phyloP scores from a whole-genome alignment of 2,329 filamentous ascomycete species.

The Lachnellula subtilissima region DNA sequence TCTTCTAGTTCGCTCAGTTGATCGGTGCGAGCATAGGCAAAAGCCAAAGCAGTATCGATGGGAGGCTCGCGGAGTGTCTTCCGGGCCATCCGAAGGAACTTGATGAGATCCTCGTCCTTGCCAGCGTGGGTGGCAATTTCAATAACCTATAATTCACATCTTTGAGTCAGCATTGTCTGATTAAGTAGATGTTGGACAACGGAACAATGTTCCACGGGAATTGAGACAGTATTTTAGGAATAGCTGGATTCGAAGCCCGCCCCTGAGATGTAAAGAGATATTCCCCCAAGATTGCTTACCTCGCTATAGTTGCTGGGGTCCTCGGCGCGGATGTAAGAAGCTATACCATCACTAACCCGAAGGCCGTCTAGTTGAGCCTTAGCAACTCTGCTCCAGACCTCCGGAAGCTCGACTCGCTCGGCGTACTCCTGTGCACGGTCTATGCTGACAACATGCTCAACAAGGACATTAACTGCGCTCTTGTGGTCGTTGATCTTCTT shows the following conservation, averaged over 20 bases:
- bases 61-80: conserved; percentile 92
- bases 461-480: conserved; percentile 83
- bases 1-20: conserved; percentile 92
- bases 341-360: conserved; percentile 85
- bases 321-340: conserved; percentile 93
- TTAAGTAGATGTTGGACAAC: too few species aligned
- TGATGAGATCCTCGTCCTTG: conserved; percentile 96
- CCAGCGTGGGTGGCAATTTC: conserved; percentile 92
- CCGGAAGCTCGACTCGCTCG: conserved; percentile 85
- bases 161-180: too few species aligned
- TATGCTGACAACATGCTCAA: conserved; percentile 96
- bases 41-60: conserved; percentile 90
- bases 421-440: conserved; percentile 95
- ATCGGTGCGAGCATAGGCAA: conserved; percentile 87
- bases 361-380: conserved; percentile 97
- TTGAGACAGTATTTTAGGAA: too few species aligned
- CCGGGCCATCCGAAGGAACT: conserved; percentile 92
- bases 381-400: conserved; percentile 97
- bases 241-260: too few species aligned
- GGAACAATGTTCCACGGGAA: too few species aligned
- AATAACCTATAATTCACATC: conserved; percentile 54
- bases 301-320: conserved; percentile 92
- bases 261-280: too few species aligned
- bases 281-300: conserved; percentile 4
- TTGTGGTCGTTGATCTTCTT: conserved; percentile 93